These are phyloP conservation scores for Zasmidium angulare DNA, from an alignment of 2,329 filamentous ascomycete genomes.

Conservation along the genomic window DNA sequence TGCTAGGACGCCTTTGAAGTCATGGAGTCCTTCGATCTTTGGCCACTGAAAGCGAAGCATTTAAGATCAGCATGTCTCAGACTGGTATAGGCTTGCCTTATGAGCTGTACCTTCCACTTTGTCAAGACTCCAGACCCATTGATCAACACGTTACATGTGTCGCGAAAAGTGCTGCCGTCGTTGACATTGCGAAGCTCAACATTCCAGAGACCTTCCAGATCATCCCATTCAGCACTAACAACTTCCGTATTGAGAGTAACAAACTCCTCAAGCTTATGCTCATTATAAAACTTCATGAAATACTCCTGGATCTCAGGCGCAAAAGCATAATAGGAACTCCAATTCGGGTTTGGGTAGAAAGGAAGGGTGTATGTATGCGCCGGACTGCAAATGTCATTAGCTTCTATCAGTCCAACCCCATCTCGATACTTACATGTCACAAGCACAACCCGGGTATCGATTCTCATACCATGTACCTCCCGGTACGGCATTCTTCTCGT, in stretches of 20 bases:
- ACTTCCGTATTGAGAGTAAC: slow-evolving; percentile 33
- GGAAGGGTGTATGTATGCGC: slow-evolving; percentile 5
- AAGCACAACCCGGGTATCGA: not conserved
- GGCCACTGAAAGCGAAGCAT: too few species aligned
- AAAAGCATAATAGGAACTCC: slow-evolving; percentile 36
- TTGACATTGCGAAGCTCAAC: not conserved
- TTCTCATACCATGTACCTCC: not conserved
- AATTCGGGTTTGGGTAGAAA: slow-evolving; percentile 18
- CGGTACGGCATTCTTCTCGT: not conserved
- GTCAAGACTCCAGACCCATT: not conserved
- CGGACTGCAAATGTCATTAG: not conserved
- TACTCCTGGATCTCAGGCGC: slow-evolving; percentile 44
- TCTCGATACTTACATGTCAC: not conserved
- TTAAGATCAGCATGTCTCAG: too few species aligned
- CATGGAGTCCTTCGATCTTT: not conserved
- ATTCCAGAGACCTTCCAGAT: not conserved
- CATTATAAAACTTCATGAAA: slow-evolving; percentile 38
- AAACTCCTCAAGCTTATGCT: slow-evolving; percentile 40
- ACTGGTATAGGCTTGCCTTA: too few species aligned
- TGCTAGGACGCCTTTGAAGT: not conserved
- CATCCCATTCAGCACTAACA: slow-evolving; percentile 3
- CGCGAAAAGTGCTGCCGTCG: not conserved
- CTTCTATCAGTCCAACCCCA: not conserved
- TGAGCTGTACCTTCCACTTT: too few species aligned
- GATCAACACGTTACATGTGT: not conserved